These are phyloP conservation scores for Yamadazyma olivae DNA, from an alignment of 805 yeast genomes.

Conservation along the genomic window DNA sequence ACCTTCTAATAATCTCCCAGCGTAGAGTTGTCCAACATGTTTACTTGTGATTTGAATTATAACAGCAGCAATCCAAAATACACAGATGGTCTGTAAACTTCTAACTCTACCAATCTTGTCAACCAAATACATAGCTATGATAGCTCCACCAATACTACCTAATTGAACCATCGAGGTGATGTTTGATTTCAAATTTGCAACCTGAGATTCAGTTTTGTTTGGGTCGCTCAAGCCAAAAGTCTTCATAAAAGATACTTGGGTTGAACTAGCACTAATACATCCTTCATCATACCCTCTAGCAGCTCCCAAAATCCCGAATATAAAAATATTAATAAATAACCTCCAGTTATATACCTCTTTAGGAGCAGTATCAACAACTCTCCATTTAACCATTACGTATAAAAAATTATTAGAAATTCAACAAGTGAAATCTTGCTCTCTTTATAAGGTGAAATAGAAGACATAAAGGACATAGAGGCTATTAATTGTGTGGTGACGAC, in stretches of 20 bases:
- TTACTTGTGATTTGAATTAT: constrained; percentile 45
- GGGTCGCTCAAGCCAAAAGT: constrained; percentile 42
- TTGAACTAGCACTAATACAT: constrained; percentile 40
- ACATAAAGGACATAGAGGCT: too few relatives aligned
- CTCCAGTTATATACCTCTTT: constrained; percentile 45
- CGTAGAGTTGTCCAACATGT: constrained; percentile 48
- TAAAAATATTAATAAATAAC: constrained; percentile 39
- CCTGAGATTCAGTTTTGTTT: constrained; percentile 23
- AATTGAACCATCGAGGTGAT: constrained; percentile 57
- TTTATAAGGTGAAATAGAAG: too few relatives aligned
- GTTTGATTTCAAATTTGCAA: constrained; percentile 47
- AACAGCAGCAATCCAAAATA: constrained; percentile 42
- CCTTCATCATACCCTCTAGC: constrained; percentile 61
- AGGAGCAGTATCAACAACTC: too few relatives aligned
- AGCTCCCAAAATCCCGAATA: constrained; percentile 52
- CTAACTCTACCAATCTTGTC: constrained; percentile 52
- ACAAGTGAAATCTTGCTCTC: too few relatives aligned
- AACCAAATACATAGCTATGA: constrained; percentile 43
- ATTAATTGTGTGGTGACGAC: too few relatives aligned
- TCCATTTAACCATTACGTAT: too few relatives aligned
- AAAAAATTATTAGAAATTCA: too few relatives aligned
- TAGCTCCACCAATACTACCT: constrained; percentile 51
- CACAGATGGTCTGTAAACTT: constrained; percentile 40
- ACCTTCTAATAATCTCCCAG: constrained; percentile 53
- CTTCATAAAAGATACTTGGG: constrained; percentile 38